A percentile compares a stretch with the other conserved stretches of the same genome.
These are phyloP conservation scores for Cordyceps militaris DNA, from an alignment of 2,329 filamentous ascomycete genomes.

Conservation along the genomic window DNA sequence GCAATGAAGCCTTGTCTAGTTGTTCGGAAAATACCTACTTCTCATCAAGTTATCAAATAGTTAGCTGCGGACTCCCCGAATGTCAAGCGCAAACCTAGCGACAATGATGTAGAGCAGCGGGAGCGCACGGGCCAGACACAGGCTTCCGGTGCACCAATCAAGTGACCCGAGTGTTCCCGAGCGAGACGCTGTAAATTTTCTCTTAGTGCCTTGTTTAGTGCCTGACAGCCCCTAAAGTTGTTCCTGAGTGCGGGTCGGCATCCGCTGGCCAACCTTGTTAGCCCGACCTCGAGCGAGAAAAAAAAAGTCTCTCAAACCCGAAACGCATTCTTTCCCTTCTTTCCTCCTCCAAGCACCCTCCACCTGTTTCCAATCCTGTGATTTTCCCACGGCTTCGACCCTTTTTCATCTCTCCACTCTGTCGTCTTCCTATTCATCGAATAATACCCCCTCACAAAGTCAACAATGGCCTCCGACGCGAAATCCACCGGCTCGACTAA, in stretches of 20 bases:
- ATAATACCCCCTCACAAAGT: conserved; percentile 18
- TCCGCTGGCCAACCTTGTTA: conserved; percentile 2
- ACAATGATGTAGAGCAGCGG: neutral
- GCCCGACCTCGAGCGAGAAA: conserved; percentile 2
- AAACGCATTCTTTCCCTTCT: conserved; percentile 7
- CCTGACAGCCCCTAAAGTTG: neutral
- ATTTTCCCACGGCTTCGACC: conserved; percentile 9
- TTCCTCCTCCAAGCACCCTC: conserved; percentile 13
- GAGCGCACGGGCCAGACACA: conserved; percentile 2
- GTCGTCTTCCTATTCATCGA: conserved; percentile 16
- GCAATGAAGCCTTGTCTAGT: too few species aligned
- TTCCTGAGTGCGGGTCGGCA: neutral
- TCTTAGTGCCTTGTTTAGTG: conserved; percentile 3
- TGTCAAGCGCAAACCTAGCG: conserved; percentile 1
- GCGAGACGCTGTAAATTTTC: conserved; percentile 6
- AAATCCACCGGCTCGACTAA: conserved; percentile 35
- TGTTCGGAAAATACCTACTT: neutral
- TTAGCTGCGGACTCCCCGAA: neutral
- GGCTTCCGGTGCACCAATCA: conserved; percentile 7
- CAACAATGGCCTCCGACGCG: conserved; percentile 37
- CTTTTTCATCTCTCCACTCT: conserved; percentile 27
- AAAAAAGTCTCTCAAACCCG: conserved; percentile 14
- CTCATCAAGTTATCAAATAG: neutral
- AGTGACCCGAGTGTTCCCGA: conserved; percentile 11
- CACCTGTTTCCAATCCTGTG: conserved; percentile 9